phyloP scores from a whole-genome alignment of 2,329 filamentous ascomycete species.

The Aspergillus sp. region DNA sequence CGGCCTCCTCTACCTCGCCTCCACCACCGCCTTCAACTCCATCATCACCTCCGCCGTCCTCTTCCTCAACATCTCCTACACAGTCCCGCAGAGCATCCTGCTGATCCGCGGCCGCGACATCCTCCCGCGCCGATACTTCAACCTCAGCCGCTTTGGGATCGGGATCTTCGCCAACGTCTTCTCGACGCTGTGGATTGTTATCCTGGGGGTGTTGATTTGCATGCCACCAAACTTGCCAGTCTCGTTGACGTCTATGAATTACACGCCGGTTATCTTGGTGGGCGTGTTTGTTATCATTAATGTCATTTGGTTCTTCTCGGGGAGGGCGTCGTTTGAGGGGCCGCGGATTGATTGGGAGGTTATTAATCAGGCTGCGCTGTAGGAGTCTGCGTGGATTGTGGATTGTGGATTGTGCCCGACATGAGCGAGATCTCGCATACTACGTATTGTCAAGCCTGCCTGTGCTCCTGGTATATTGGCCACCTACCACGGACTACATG shows the following conservation, averaged over 20 bases:
- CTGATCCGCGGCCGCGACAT: slow-evolving; percentile 40
- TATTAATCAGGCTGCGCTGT: too few species aligned
- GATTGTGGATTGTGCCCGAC: too few species aligned
- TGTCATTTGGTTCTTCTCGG: not conserved
- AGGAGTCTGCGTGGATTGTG: too few species aligned
- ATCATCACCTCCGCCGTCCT: slow-evolving; percentile 44
- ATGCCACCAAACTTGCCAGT: not conserved
- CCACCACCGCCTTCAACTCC: slow-evolving; percentile 46
- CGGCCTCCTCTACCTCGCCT: slow-evolving; percentile 34
- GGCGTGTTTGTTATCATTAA: not conserved
- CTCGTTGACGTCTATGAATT: not conserved
- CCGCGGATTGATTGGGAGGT: not conserved
- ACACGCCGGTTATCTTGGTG: not conserved
- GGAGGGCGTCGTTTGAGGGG: not conserved
- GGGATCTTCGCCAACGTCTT: slow-evolving; percentile 48
- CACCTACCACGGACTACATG: too few species aligned
- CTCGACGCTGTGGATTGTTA: slow-evolving; percentile 21
- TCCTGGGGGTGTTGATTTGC: not conserved
- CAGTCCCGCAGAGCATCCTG: slow-evolving; percentile 50
- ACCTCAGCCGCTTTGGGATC: slow-evolving; percentile 34
- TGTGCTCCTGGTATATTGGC: too few species aligned
- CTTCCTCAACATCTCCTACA: slow-evolving; percentile 45
- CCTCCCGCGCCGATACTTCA: slow-evolving; percentile 30
- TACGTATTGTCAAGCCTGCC: too few species aligned
- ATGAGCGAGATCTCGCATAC: too few species aligned